phyloP scores from a whole-genome alignment of 352 stramenopile genomes.

The Phytophthora sp. region DNA sequence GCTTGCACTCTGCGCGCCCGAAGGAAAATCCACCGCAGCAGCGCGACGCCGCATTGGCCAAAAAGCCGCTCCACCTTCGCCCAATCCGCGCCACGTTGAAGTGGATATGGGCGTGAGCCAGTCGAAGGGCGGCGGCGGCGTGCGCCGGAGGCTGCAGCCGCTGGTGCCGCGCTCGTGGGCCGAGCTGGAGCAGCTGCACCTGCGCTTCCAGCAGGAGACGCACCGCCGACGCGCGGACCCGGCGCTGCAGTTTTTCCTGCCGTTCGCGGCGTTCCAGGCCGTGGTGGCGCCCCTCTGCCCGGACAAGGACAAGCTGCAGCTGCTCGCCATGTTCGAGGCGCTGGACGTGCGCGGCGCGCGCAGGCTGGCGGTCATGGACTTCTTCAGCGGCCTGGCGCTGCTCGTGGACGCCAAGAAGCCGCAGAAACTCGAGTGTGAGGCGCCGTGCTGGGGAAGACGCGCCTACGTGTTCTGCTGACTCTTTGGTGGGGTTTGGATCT shows the following conservation, averaged over 20 bases:
- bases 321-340: constrained; percentile 51
- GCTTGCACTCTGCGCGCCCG: neutral
- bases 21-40: constrained; percentile 24
- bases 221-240: constrained; percentile 41
- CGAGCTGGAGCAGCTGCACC: constrained; percentile 59
- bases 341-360: constrained; percentile 36
- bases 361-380: constrained; percentile 54
- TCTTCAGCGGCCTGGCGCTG: constrained; percentile 66
- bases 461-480: neutral
- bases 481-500: neutral
- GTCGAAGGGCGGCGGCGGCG: constrained; percentile 45
- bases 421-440: constrained; percentile 68
- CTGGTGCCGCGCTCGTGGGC: constrained; percentile 58
- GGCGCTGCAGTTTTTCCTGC: constrained; percentile 59
- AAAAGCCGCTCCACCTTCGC: neutral
- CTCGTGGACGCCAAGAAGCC: constrained; percentile 70
- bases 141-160: constrained; percentile 40
- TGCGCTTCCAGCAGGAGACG: constrained; percentile 68
- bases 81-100: constrained; percentile 19
- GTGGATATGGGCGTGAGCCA: constrained; percentile 61
- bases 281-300: constrained; percentile 45
- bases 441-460: no score
- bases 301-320: constrained; percentile 40
- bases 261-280: constrained; percentile 50
- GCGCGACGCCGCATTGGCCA: neutral